Conservation (phyloP, 2,329 filamentous ascomycete genomes). For the Endoconidiophora polonica region DNA sequence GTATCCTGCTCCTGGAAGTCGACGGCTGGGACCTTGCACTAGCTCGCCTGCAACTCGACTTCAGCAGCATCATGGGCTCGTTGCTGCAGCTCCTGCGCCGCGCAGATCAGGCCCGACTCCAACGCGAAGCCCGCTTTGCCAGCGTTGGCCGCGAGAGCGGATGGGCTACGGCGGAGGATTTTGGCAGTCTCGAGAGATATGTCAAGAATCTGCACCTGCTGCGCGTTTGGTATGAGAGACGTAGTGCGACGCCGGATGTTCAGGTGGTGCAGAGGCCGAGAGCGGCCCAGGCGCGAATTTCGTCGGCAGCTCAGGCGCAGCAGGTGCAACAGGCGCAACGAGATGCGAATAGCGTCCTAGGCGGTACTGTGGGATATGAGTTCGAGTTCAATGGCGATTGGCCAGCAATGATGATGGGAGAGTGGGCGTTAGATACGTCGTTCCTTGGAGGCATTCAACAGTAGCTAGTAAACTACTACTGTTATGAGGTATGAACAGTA, state of each 20-base stretch:
- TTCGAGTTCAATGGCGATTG: conserved; percentile 9
- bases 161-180: conserved; percentile 9
- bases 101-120: conserved; percentile 9
- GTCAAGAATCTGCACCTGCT: conserved; percentile 12
- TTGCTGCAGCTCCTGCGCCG: conserved; percentile 10
- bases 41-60: conserved; percentile 12
- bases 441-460: conserved; percentile 2
- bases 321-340: neutral
- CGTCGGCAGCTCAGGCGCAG: neutral
- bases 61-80: conserved; percentile 12
- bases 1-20: conserved; percentile 13
- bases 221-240: conserved; percentile 10
- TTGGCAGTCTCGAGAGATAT: conserved; percentile 12
- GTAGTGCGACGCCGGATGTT: conserved; percentile 10
- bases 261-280: conserved; percentile 3
- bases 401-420: conserved; percentile 12
- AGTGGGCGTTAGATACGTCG: conserved; percentile 11
- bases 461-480: too few species aligned
- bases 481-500: too few species aligned
- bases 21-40: conserved; percentile 14
- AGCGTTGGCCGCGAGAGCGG: conserved; percentile 7
- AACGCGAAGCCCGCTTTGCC: conserved; percentile 10
- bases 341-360: neutral
- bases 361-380: conserved; percentile 1
- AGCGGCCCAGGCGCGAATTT: neutral